Base-by-base conservation (phyloP, 2,329 filamentous ascomycete genomes). In the Seiridium cupressi region DNA sequence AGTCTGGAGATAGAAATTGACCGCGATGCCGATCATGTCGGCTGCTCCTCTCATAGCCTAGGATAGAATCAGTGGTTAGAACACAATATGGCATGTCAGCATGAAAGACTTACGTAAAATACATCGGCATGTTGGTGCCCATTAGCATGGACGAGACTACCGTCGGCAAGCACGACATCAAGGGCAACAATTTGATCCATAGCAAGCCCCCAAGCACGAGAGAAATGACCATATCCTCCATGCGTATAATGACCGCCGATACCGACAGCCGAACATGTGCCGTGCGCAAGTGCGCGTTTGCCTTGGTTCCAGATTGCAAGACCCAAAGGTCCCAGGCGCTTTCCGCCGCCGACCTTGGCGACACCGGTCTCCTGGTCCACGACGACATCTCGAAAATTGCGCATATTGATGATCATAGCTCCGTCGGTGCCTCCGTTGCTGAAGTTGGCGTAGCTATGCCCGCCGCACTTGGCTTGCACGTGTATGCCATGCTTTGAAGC, bases 101-200 rank as follows among this genome's bases (percentile, higher is more conserved):
- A 26, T 26, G 18, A 9, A 13, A 5, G 10, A 66, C 70, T 61
- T 57, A 74, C 72, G 9, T 63, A 67, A 42, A 68, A 74, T 1
- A 74, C 51, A 2, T 72, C 67, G 1, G 48, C 26, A 32, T 73
- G 63, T 10, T 63, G 13, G 1, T 48, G 32, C 9, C 61, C 38
- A n/a, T 63, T 60, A 5, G 64, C 65, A 5, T 40, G 56, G 3
- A 71, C 61, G 6, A 59, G 54, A 1, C 55, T 57, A 4, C 73
- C 72, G 51, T 72, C 64, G 5, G 71, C 69, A 13, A 81, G 71
- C 0, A 84, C 77, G 1, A 84, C 79, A 36, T 80, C 76, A 3
- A 81, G 69, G n/a, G 70, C 77, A 8, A 78, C 65, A 26, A 86
- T 74, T 32, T 78, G 77, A 61, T 86, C 83, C 51, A 84, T 72